These are phyloP conservation scores for Microbotryum scabiosae DNA, from an alignment of 1,284 basidiomycete species.

Conservation along the genomic window DNA sequence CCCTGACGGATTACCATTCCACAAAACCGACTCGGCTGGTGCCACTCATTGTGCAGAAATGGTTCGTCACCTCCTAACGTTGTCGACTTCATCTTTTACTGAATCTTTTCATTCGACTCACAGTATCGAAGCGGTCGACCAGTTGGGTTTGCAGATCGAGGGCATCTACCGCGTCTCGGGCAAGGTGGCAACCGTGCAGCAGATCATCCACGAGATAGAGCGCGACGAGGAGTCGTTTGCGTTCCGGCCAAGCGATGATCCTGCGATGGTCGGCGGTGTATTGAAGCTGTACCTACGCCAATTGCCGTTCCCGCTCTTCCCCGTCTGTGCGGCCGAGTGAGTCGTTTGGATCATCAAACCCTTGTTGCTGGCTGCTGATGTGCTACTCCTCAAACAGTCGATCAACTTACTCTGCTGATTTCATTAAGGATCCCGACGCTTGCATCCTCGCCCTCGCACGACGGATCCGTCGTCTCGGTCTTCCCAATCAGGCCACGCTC, in stretches of 20 bases:
- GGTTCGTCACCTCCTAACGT: slow-evolving; percentile 27
- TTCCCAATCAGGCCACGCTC: slow-evolving; percentile 82
- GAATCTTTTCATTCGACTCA: not conserved
- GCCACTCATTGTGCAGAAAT: slow-evolving; percentile 65
- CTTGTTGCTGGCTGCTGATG: slow-evolving; percentile 24
- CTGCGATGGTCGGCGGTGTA: slow-evolving; percentile 79
- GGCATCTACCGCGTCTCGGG: slow-evolving; percentile 62
- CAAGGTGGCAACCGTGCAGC: slow-evolving; percentile 19
- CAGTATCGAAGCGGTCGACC: slow-evolving; percentile 30
- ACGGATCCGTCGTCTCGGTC: slow-evolving; percentile 64
- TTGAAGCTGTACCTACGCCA: slow-evolving; percentile 88
- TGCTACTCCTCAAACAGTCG: slow-evolving; percentile 31
- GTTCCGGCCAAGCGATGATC: slow-evolving; percentile 70
- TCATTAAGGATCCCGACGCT: slow-evolving; percentile 55
- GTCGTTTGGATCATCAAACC: slow-evolving; percentile 37
- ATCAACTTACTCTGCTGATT: slow-evolving; percentile 6
- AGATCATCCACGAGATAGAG: slow-evolving; percentile 83
- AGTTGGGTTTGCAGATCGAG: slow-evolving; percentile 62
- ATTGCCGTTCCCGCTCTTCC: slow-evolving; percentile 87
- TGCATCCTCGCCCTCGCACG: slow-evolving; percentile 67
- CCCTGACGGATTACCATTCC: slow-evolving; percentile 83
- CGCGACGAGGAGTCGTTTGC: slow-evolving; percentile 75
- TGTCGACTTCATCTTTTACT: not conserved
- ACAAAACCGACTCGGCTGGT: slow-evolving; percentile 53
- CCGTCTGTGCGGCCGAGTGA: slow-evolving; percentile 70